Evolutionary conservation across 1,284 basidiomycete genomes (phyloP), one percentile per base, ranked within the genome.

Genomic region (Entoloma clypeatum): DNA sequence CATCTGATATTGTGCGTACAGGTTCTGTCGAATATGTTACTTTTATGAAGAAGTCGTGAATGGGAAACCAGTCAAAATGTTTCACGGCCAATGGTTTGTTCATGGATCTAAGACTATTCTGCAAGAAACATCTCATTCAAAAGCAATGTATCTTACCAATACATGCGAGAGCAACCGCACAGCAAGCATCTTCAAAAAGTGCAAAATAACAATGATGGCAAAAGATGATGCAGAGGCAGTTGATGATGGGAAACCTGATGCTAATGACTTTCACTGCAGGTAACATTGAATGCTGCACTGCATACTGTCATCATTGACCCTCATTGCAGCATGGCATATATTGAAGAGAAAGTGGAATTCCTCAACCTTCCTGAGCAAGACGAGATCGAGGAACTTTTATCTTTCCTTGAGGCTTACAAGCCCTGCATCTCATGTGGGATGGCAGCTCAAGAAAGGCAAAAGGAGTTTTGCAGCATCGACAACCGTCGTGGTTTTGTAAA

Each of bases 101-200:
- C 82, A 82, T 61, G 78, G 79, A 3, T 79, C 76, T 4, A 75
- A 79, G 50, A 84, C 78, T 0, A 54, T 80, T 5, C 63, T 85
- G 1, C 79, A 81, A 50, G 78, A 86, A 50, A 70, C 72, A 0
- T 73, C 79, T 0, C 80, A 85, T 45, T 68, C 81, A 1, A 71
- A 72, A 36, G 66, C 68, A 0, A 60, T 86, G 1, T 83, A 71
- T 50, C 64, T 75, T 11, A 64, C 77, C 38, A 61, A 75, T 25
- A 55, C 55, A 17, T 86, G 82, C 50, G 74, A 74, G 38, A 65
- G 78, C 47, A 69, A 67, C 22, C 60, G 59, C 2, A 55, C 79
- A 1, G 68, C 68, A 3, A 68, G 70, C 8, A 81, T 86, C 36
- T 71, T 70, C 46, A 68, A 72, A 26, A 77, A 73, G 52, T 77